Evolutionary conservation across 805 yeast species (phyloP).

Genomic region (Zygosaccharomyces gambellarensis): DNA sequence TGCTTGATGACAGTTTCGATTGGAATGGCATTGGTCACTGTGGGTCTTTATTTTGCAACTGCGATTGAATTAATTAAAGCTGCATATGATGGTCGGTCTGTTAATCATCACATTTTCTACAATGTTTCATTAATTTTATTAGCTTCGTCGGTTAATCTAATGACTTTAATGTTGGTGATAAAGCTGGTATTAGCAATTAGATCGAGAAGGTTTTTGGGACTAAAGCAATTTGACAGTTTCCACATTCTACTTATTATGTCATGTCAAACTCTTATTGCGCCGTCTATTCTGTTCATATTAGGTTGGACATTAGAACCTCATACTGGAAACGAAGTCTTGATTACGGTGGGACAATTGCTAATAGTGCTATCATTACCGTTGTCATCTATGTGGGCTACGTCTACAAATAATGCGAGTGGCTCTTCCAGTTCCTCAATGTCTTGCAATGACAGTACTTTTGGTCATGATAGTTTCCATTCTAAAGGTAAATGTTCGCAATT

Average conservation of each 20-base stretch:
- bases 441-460: neutral
- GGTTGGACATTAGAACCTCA: slow-evolving; percentile 41
- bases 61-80: slow-evolving; percentile 43
- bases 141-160: slow-evolving; percentile 60
- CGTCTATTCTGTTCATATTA: slow-evolving; percentile 61
- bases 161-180: slow-evolving; percentile 53
- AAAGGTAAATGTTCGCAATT: slow-evolving; percentile 2
- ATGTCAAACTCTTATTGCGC: slow-evolving; percentile 74
- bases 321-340: slow-evolving; percentile 37
- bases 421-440: slow-evolving; percentile 37
- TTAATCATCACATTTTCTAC: slow-evolving; percentile 38
- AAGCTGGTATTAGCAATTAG: slow-evolving; percentile 67
- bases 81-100: slow-evolving; percentile 26
- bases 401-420: slow-evolving; percentile 47
- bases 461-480: neutral
- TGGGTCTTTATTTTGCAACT: slow-evolving; percentile 54
- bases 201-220: slow-evolving; percentile 70
- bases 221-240: slow-evolving; percentile 75
- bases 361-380: slow-evolving; percentile 73
- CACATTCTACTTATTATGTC: slow-evolving; percentile 80
- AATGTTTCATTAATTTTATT: slow-evolving; percentile 59
- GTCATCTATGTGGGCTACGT: slow-evolving; percentile 83
- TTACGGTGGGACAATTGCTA: slow-evolving; percentile 53
- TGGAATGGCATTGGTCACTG: slow-evolving; percentile 48
- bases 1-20: slow-evolving; percentile 38